A percentile compares a stretch with the other conserved stretches of the same genome.
Conservation (phyloP, 2,329 filamentous ascomycete species). For the Fusarium sp. region DNA sequence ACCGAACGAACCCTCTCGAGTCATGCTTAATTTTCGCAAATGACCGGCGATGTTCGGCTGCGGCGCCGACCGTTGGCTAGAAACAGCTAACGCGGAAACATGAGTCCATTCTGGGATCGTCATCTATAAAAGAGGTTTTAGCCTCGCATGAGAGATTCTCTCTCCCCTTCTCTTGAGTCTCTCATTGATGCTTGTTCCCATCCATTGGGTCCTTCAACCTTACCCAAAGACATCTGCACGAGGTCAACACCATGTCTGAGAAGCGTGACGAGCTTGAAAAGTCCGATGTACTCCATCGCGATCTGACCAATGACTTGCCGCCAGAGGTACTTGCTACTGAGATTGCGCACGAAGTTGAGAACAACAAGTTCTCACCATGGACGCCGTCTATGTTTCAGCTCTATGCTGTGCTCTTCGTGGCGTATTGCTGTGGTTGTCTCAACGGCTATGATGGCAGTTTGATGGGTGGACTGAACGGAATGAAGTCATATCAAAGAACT, state of each 20-base stretch:
- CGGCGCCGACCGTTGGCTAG: background rate
- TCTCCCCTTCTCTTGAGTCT: background rate
- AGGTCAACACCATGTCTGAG: background rate
- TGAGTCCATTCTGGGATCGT: background rate
- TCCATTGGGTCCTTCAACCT: background rate
- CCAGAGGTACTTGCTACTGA: constrained; percentile 47
- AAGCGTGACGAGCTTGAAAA: constrained; percentile 13
- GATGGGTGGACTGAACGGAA: constrained; percentile 43
- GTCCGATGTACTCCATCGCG: background rate
- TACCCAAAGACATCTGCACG: background rate
- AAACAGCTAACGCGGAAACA: background rate
- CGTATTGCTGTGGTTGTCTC: constrained; percentile 65
- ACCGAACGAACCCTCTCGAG: background rate
- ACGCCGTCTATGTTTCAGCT: constrained; percentile 61
- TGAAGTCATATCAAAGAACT: constrained; percentile 39
- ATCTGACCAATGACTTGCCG: constrained; percentile 2
- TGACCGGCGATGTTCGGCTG: background rate
- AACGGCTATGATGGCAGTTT: constrained; percentile 38
- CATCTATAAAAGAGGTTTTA: constrained; percentile 1
- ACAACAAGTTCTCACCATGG: constrained; percentile 57
- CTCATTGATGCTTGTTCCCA: background rate
- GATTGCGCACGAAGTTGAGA: constrained; percentile 53
- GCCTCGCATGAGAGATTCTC: background rate
- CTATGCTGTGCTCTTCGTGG: constrained; percentile 58
- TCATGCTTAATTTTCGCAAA: background rate